Base-by-base conservation (phyloP, 2,329 filamentous ascomycete species). In the Calonectria pauciramosa region DNA sequence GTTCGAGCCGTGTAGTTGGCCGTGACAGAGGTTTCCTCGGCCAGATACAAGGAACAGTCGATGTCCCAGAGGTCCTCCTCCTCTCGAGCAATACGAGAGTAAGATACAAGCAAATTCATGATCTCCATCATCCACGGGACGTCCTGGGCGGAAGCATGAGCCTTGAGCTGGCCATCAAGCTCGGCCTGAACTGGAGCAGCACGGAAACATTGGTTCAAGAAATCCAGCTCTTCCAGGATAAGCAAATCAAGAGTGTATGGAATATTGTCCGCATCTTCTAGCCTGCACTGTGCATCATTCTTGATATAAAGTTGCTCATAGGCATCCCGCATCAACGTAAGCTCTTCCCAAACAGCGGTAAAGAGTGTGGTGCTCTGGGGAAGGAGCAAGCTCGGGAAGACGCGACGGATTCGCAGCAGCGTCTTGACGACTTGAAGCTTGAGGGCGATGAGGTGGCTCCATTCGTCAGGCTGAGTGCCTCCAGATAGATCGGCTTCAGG, bases 21-120 rank as follows among this genome's bases (percentile, higher is more conserved):
- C 16, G 96, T 98, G 23, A 98, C 94, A 2, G 96, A 96, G 2
- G 95, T 96, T 86, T 99, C 96, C 85, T 99, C 97, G 0, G 96
- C 96, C 60, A 99, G 89, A 85, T 97, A 99, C 2, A 99, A 91
- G 73, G 98, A 99, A 79, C 97, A 94, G 84, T 99, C 97, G 76
- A 98, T 95, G 80, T 98, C 95, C 97, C 97, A 99, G 13, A 99
- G 87, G 10, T 95, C 95, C 86, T 98, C 95, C 82, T 99, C 97
- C 84, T 99, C 97, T 34, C 92, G 93, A 2, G 94, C 96, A 80
- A 99, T 97, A 78, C 96, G 95, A 16, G 96, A 94, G 85, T 98
- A 99, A 1, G 93, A 92, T 26, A 96, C 92, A 13, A 96, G 91
- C 77, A 98, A 90, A 83, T 94, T 94, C 91, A 98, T 94, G 26